phyloP scores from a whole-genome alignment of 2,329 filamentous ascomycete species.

The Hypoxylon sp. region DNA sequence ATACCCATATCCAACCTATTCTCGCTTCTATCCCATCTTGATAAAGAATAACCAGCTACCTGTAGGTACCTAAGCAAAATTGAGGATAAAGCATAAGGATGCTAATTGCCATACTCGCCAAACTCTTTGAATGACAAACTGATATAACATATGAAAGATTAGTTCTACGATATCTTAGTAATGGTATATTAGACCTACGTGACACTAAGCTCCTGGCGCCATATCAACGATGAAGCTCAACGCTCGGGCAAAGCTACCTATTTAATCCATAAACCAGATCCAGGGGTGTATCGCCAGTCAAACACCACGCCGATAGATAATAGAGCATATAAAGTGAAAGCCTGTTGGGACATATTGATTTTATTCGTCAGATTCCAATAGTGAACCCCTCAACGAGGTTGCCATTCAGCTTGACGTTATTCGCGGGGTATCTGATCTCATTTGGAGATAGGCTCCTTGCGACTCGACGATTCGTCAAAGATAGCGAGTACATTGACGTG shows the following conservation, averaged over 20 bases:
- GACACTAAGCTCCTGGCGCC: neutral
- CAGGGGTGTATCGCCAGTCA: neutral
- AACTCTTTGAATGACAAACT: slow-evolving; percentile 1
- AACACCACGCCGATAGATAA: neutral
- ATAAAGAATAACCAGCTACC: neutral
- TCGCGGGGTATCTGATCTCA: slow-evolving; percentile 44
- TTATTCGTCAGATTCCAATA: slow-evolving; percentile 21
- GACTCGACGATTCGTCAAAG: slow-evolving; percentile 34
- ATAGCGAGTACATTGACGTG: slow-evolving; percentile 37
- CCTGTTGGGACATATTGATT: neutral
- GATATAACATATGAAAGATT: slow-evolving; percentile 7
- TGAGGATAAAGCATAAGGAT: neutral
- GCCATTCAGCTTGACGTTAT: slow-evolving; percentile 37
- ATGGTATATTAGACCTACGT: neutral
- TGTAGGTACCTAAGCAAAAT: neutral
- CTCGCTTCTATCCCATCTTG: neutral
- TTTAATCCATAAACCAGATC: neutral
- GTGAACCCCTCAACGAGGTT: slow-evolving; percentile 17
- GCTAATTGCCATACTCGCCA: too few relatives aligned
- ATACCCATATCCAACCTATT: neutral
- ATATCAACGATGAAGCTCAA: neutral
- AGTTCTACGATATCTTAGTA: neutral
- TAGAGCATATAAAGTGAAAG: neutral
- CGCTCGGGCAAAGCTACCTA: neutral
- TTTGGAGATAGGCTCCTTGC: slow-evolving; percentile 30